Evolutionary conservation across 2,329 filamentous ascomycete species (phyloP), one percentile per base, ranked within the genome.

Genomic region (Trichoderma simmonsii): DNA sequence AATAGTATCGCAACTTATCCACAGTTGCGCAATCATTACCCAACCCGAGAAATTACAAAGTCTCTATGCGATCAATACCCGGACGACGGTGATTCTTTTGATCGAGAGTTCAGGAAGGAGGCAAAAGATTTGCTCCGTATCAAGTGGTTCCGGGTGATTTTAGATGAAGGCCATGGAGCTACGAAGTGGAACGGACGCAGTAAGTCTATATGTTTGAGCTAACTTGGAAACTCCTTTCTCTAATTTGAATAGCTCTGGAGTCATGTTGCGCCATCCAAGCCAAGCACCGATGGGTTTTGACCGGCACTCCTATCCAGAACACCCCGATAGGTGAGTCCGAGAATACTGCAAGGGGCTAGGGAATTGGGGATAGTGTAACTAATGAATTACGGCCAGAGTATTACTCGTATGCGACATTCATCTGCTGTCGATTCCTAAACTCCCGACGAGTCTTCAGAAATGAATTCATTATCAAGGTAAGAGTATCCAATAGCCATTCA

Each of bases 141-240:
- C 2, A 77, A 81, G 0, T 89, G 84, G 80, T 83, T 86, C 48
- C 79, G 89, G 1, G 73, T 90, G 6, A 82, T 90, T 2, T 78
- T 90, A 0, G 88, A 90, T 59, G 88, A 90, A 74, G 87, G 84
- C 0, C 87, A 90, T 64, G 75, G 74, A 0, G 87, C 90, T 72
- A 89, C 89, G 72, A 89, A 87, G 28, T 79, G 83, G 11, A 72
- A 71, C 0, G 77, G 79, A 0, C 71, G 74, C 11, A 78, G 81
- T 82, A 68, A 74, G 79, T 75, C 3, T 5, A 66, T 5, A 11
- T 48, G 1, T 0, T 18, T 6, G n/a, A 6, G 4, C n/a, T 11
- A 15, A 14, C 2, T 15, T 3, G 15, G 5, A 24, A 8, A n/a
- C n/a, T n/a, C n/a, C n/a, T n/a, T n/a, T n/a, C 2, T 24, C 60